Conservation (phyloP, 2,329 filamentous ascomycete species). For the Fusarium illudens region DNA sequence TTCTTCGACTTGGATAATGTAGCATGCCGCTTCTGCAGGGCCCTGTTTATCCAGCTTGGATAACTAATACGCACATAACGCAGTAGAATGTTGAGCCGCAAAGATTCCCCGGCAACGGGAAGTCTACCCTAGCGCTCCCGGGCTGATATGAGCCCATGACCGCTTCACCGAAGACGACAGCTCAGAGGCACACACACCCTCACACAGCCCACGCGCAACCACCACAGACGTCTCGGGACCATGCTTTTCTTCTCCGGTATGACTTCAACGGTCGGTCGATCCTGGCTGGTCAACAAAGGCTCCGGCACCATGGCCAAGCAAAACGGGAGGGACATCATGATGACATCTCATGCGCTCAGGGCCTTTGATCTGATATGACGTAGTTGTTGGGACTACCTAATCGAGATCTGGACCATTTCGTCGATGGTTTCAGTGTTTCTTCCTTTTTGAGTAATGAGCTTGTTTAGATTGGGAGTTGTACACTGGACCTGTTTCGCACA, state of each 20-base stretch:
- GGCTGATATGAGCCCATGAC: slow-evolving; percentile 1
- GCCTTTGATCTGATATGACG: slow-evolving; percentile 26
- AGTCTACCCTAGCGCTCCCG: slow-evolving; percentile 31
- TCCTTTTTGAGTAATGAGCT: slow-evolving; percentile 3
- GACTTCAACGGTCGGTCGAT: slow-evolving; percentile 20
- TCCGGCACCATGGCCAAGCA: neutral
- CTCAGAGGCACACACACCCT: slow-evolving; percentile 6
- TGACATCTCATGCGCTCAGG: slow-evolving; percentile 9
- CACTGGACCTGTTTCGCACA: neutral
- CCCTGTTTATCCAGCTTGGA: neutral
- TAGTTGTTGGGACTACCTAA: slow-evolving; percentile 6
- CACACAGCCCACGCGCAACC: neutral
- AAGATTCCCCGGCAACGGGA: slow-evolving; percentile 1
- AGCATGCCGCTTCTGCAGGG: too few relatives aligned
- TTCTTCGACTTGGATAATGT: slow-evolving; percentile 2
- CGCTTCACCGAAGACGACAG: slow-evolving; percentile 15
- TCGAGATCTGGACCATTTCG: slow-evolving; percentile 19
- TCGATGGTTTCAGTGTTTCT: slow-evolving; percentile 6
- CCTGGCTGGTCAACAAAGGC: neutral
- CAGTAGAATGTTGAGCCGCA: slow-evolving; percentile 9
- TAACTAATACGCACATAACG: too few relatives aligned
- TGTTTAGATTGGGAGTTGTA: neutral
- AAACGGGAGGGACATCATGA: slow-evolving; percentile 10
- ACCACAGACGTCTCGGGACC: neutral
- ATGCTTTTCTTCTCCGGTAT: neutral